Conservation (phyloP, 2,329 filamentous ascomycete species). For the Fusarium paranaense region DNA sequence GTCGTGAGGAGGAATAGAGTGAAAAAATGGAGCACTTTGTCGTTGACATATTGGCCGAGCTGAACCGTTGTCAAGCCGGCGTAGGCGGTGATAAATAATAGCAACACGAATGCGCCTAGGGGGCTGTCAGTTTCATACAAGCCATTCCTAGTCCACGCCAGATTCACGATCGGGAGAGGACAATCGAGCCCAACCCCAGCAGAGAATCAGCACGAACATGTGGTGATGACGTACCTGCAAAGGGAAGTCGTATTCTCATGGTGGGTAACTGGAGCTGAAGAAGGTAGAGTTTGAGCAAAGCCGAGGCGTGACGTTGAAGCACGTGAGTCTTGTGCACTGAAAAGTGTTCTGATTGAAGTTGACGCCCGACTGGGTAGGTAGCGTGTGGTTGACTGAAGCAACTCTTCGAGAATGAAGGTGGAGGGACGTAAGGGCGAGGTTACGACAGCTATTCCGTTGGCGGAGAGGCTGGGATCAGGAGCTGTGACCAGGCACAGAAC, state of each 20-base stretch:
- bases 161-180: neutral
- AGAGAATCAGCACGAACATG: constrained; percentile 1
- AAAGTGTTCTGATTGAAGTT: neutral
- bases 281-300: neutral
- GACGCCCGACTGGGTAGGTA: neutral
- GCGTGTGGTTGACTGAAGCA: neutral
- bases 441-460: constrained; percentile 12
- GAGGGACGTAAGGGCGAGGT: neutral
- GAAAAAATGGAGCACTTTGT: constrained; percentile 88
- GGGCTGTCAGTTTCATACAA: constrained; percentile 14
- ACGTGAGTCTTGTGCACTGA: neutral
- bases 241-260: constrained; percentile 90
- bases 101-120: constrained; percentile 74
- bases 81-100: constrained; percentile 82
- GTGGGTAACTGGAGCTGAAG: constrained; percentile 12
- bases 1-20: constrained; percentile 92
- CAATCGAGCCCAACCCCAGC: neutral
- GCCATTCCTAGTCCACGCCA: neutral
- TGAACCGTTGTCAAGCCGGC: constrained; percentile 78
- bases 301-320: neutral
- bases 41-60: constrained; percentile 73
- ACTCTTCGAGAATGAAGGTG: neutral
- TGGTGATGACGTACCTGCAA: constrained; percentile 75
- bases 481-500: constrained; percentile 16
- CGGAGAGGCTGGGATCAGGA: constrained; percentile 25